Evolutionary conservation across 805 yeast species (phyloP).

Genomic region (Wickerhamomyces sydowiorum): DNA sequence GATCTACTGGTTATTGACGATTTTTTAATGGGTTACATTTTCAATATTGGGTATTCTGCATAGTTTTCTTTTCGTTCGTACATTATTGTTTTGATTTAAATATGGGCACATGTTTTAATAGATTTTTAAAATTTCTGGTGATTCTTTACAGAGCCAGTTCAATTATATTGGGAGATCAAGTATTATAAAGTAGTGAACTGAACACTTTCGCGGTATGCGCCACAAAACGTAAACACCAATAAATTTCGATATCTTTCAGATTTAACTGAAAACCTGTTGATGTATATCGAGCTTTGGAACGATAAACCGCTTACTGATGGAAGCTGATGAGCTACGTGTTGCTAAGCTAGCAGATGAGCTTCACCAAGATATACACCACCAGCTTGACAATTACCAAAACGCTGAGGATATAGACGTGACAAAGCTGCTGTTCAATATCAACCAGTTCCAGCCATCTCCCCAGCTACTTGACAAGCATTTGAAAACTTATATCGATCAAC

Average conservation of each 20-base stretch:
- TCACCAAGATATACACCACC: slow-evolving; percentile 7
- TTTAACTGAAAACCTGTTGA: no score
- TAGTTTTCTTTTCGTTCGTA: not conserved
- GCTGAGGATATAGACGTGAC: slow-evolving; percentile 5
- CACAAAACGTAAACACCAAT: not conserved
- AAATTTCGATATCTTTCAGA: no score
- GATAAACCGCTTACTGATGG: no score
- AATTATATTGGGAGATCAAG: no score
- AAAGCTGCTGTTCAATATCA: slow-evolving; percentile 23
- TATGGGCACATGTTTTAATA: slow-evolving; percentile 1
- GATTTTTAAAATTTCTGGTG: slow-evolving; percentile 2
- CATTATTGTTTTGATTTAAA: not conserved
- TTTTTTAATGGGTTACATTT: not conserved
- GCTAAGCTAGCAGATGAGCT: slow-evolving; percentile 23
- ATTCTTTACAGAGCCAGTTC: slow-evolving; percentile 6
- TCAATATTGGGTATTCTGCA: not conserved
- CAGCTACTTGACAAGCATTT: slow-evolving; percentile 41
- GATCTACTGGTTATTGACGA: not conserved
- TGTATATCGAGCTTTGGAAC: no score
- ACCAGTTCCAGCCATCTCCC: slow-evolving; percentile 51
- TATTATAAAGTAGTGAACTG: no score
- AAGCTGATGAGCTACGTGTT: slow-evolving; percentile 25
- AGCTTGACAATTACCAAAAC: not conserved
- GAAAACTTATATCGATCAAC: slow-evolving; percentile 24
- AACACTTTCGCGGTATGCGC: not conserved